Conservation (phyloP, 495 filamentous ascomycete genomes). For the Lasiosphaeria hispida region DNA sequence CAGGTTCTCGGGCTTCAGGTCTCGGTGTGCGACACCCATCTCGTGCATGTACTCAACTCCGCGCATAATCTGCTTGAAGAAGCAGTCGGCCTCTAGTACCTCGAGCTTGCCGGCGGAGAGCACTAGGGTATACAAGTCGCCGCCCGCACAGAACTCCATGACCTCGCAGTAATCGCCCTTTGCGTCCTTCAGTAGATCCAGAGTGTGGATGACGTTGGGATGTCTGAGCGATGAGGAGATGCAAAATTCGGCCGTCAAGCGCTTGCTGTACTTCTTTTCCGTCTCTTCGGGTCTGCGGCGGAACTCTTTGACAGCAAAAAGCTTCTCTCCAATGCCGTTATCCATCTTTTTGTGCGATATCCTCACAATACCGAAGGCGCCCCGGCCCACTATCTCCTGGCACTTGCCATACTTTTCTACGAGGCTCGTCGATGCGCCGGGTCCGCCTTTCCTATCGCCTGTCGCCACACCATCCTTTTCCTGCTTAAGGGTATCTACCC, state of each 20-base stretch:
- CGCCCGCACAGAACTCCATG: slow-evolving; percentile 98
- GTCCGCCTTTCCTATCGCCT: slow-evolving; percentile 69
- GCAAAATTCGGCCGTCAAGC: slow-evolving; percentile 97
- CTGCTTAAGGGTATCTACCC: slow-evolving; percentile 89
- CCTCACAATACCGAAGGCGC: slow-evolving; percentile 94
- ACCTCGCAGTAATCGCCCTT: slow-evolving; percentile 99
- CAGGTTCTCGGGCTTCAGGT: slow-evolving; percentile 96
- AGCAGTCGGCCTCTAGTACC: slow-evolving; percentile 92
- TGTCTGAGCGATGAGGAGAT: slow-evolving; percentile 96
- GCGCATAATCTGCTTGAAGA: slow-evolving; percentile 99
- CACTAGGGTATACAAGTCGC: slow-evolving; percentile 93
- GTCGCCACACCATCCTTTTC: slow-evolving; percentile 70
- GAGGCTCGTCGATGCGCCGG: slow-evolving; percentile 75
- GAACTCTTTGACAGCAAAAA: slow-evolving; percentile 98
- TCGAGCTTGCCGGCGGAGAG: slow-evolving; percentile 91
- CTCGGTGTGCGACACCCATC: slow-evolving; percentile 97
- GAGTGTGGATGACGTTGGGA: slow-evolving; percentile 96
- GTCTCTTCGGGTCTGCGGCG: slow-evolving; percentile 90
- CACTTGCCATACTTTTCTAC: slow-evolving; percentile 99
- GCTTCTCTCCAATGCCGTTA: slow-evolving; percentile 77
- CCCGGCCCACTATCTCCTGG: slow-evolving; percentile 95
- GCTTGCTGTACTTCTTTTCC: slow-evolving; percentile 95
- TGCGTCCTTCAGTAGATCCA: slow-evolving; percentile 90
- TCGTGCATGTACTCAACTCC: slow-evolving; percentile 99
- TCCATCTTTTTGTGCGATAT: slow-evolving; percentile 97